Conservation (phyloP, 2,329 filamentous ascomycete genomes). For the Penicillium sp. region DNA sequence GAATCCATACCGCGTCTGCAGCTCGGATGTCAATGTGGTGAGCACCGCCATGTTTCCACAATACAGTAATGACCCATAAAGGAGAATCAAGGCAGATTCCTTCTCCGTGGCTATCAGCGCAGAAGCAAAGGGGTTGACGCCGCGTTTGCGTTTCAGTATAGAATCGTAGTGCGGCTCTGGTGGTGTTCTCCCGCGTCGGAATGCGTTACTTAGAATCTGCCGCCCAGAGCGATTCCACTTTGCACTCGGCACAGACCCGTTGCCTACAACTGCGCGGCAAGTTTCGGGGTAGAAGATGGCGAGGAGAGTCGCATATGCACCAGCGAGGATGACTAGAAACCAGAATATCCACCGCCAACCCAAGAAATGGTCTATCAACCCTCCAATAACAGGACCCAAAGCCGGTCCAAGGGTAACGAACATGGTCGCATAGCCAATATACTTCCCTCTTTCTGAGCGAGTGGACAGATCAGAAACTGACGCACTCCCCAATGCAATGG, state of each 20-base stretch:
- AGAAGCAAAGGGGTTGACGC: constrained; percentile 18
- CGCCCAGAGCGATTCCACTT: constrained; percentile 8
- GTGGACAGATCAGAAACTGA: constrained; percentile 38
- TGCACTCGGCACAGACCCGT: constrained; percentile 30
- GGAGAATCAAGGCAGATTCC: constrained; percentile 1
- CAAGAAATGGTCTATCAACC: constrained; percentile 31
- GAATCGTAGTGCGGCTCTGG: neutral
- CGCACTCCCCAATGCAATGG: constrained; percentile 36
- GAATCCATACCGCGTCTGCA: constrained; percentile 36
- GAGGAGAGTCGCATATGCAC: constrained; percentile 31
- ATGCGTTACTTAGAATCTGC: neutral
- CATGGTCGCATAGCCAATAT: constrained; percentile 35
- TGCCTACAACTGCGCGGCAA: constrained; percentile 32
- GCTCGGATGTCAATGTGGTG: constrained; percentile 33
- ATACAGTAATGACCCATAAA: constrained; percentile 9
- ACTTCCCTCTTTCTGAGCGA: constrained; percentile 35
- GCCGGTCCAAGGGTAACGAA: constrained; percentile 31
- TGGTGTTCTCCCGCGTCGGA: too few relatives aligned
- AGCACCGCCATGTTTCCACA: constrained; percentile 5
- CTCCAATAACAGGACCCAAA: constrained; percentile 34
- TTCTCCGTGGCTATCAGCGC: constrained; percentile 23
- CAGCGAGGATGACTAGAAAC: constrained; percentile 47
- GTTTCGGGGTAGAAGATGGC: constrained; percentile 35
- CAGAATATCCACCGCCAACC: constrained; percentile 42
- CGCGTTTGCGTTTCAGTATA: neutral